Conservation (phyloP, 306 rosid genomes). For the Neltuma alba region DNA sequence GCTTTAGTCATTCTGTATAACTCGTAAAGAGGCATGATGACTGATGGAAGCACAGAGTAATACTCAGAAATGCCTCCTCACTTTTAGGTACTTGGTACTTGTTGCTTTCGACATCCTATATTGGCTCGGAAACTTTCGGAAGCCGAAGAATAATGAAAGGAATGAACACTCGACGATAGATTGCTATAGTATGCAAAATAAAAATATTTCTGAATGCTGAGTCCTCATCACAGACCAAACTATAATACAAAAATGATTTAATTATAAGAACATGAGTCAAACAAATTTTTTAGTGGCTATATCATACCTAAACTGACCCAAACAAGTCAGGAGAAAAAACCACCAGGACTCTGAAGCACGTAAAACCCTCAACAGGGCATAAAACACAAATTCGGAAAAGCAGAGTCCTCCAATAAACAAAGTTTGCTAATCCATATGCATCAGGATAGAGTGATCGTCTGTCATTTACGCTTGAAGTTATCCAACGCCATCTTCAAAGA, state of each 20-base stretch:
- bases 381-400: slow-evolving; percentile 43
- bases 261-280: slow-evolving; percentile 59
- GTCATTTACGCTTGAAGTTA: slow-evolving; percentile 33
- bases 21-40: slow-evolving; percentile 86
- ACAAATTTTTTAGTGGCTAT: slow-evolving; percentile 56
- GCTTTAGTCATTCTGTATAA: slow-evolving; percentile 68
- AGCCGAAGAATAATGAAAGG: slow-evolving; percentile 35
- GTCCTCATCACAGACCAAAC: slow-evolving; percentile 54
- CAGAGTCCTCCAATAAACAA: slow-evolving; percentile 42
- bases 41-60: slow-evolving; percentile 36
- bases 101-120: slow-evolving; percentile 42
- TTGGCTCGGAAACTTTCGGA: slow-evolving; percentile 35
- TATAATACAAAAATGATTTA: slow-evolving; percentile 41
- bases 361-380: slow-evolving; percentile 26
- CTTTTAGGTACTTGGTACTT: slow-evolving; percentile 35
- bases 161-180: slow-evolving; percentile 50
- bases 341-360: slow-evolving; percentile 29
- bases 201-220: slow-evolving; percentile 40
- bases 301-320: slow-evolving; percentile 50
- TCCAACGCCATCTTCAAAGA: slow-evolving; percentile 46
- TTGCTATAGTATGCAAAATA: slow-evolving; percentile 46
- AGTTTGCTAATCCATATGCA: slow-evolving; percentile 60
- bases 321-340: slow-evolving; percentile 38
- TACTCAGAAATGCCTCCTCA: slow-evolving; percentile 45
- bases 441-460: slow-evolving; percentile 37